phyloP scores from a whole-genome alignment of 768 basidiomycete genomes.

The Sistotremastrum suecicum region DNA sequence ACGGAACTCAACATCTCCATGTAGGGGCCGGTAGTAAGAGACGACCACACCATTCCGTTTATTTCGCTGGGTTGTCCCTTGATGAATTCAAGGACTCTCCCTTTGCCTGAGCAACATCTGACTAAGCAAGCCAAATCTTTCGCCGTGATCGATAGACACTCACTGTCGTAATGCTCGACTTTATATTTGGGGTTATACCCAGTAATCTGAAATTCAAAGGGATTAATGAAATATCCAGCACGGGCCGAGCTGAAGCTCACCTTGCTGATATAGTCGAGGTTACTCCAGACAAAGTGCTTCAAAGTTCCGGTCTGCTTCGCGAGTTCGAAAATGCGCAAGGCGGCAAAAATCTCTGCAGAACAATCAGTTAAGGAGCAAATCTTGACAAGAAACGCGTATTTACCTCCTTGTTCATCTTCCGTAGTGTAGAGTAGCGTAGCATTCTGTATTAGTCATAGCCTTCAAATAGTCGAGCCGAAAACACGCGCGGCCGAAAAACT shows the following conservation, averaged over 20 bases:
- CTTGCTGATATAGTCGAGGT: conserved; percentile 27
- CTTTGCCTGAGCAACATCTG: conserved; percentile 12
- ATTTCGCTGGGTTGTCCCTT: conserved; percentile 19
- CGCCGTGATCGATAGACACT: no score
- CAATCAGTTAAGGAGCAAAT: no score
- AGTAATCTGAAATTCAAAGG: conserved; percentile 6
- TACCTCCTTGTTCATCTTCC: no score
- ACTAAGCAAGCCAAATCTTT: no score
- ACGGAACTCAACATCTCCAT: conserved; percentile 29
- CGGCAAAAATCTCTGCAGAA: conserved; percentile 19
- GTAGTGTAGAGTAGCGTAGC: no score
- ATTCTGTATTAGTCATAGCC: no score
- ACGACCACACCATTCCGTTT: conserved; percentile 19
- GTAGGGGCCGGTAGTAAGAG: conserved; percentile 25
- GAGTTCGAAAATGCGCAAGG: conserved; percentile 27
- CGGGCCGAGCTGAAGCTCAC: conserved; percentile 11
- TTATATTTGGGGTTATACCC: conserved; percentile 18
- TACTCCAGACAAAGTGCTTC: conserved; percentile 29
- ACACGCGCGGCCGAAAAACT: no score
- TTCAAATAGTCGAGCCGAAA: no score
- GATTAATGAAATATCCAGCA: no score
- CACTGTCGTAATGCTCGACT: conserved; percentile 24
- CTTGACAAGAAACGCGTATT: no score
- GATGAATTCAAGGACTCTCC: conserved; percentile 25
- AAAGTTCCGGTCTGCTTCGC: conserved; percentile 20